These are phyloP conservation scores for Alternaria sp. DNA, from an alignment of 2,329 filamentous ascomycete species.

Conservation along the genomic window DNA sequence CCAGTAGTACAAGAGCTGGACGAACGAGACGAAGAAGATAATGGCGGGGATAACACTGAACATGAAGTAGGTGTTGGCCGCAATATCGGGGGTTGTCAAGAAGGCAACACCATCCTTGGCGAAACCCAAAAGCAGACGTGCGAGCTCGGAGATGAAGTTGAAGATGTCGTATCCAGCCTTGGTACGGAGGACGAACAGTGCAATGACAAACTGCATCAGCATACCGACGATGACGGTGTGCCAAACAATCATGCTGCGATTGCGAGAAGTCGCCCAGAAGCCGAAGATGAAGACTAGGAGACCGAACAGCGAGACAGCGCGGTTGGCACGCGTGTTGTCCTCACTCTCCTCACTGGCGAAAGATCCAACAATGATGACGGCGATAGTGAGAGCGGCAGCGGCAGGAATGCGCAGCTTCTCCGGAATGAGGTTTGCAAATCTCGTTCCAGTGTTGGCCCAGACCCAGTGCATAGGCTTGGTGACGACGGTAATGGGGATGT, in stretches of 20 bases:
- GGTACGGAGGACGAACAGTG: slow-evolving; percentile 86
- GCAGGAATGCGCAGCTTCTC: slow-evolving; percentile 69
- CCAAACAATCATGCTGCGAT: slow-evolving; percentile 65
- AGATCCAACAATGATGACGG: slow-evolving; percentile 77
- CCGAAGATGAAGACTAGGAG: slow-evolving; percentile 72
- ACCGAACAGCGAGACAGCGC: slow-evolving; percentile 82
- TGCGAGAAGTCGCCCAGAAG: slow-evolving; percentile 75
- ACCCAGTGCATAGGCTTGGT: slow-evolving; percentile 70
- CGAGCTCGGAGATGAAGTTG: slow-evolving; percentile 81
- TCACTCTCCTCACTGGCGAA: slow-evolving; percentile 75
- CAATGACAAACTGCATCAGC: slow-evolving; percentile 86
- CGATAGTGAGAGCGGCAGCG: slow-evolving; percentile 70
- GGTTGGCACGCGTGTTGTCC: slow-evolving; percentile 81
- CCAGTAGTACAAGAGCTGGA: slow-evolving; percentile 83
- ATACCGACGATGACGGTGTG: slow-evolving; percentile 80
- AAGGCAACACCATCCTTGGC: slow-evolving; percentile 77
- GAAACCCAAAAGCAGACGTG: slow-evolving; percentile 77
- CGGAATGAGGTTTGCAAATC: slow-evolving; percentile 69
- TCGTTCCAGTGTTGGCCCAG: slow-evolving; percentile 72
- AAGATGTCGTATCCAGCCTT: slow-evolving; percentile 86
- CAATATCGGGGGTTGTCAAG: slow-evolving; percentile 63
- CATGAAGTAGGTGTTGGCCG: slow-evolving; percentile 71
- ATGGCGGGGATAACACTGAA: slow-evolving; percentile 84
- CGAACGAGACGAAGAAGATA: slow-evolving; percentile 95
- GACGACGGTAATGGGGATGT: slow-evolving; percentile 72